Base-by-base conservation (phyloP, 2,329 filamentous ascomycete genomes). In the Aspergillus sp. region DNA sequence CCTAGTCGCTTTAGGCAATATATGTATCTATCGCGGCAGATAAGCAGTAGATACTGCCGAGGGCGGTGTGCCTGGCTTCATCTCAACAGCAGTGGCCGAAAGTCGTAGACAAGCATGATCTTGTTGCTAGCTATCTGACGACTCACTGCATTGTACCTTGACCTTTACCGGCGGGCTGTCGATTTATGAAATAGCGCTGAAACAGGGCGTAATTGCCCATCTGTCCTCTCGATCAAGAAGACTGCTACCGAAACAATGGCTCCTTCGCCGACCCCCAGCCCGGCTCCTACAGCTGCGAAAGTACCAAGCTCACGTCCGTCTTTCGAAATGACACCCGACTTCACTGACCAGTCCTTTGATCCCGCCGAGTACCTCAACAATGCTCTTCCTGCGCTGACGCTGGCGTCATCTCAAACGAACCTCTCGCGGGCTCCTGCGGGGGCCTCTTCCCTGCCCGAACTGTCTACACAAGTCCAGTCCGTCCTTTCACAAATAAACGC, bases 401-500 rank as follows among this genome's bases (percentile, higher is more conserved):
- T 84, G 44, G 77, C 81, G 32, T 78, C 80, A 25, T 72, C 74
- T 23, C 73, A 78, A 49, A 39, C 55, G 49, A 57, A 17, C 30
- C 23, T 19, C 48, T 49, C 51, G 44, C 54, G 38, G 56, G 58
- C 71, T 64, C 70, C 79, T 76, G 71, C 78, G 69, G 70, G 75
- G 64, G 78, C 78, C 57, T 83, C 88, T 5, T 82, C 90, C 2
- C 82, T 96, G 50, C 81, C 89, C n/a, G 88, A 94, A 62, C 79
- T 96, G 54, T 92, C 92, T 1, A 83, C 88, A 0, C 90, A 92
- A 71, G 89, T 93, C 0, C 93, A 97, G 76, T 83, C 88, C 3
- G 83, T 96, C n/a, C 83, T 97, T 50, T 91, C 92, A 1, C 90
- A 94, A 71, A 86, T 98, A 70, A 96, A 91, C 71, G 90, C 91